These are phyloP conservation scores for Babesia caballi DNA, from an alignment of 169 alveolate genomes.

Conservation along the genomic window DNA sequence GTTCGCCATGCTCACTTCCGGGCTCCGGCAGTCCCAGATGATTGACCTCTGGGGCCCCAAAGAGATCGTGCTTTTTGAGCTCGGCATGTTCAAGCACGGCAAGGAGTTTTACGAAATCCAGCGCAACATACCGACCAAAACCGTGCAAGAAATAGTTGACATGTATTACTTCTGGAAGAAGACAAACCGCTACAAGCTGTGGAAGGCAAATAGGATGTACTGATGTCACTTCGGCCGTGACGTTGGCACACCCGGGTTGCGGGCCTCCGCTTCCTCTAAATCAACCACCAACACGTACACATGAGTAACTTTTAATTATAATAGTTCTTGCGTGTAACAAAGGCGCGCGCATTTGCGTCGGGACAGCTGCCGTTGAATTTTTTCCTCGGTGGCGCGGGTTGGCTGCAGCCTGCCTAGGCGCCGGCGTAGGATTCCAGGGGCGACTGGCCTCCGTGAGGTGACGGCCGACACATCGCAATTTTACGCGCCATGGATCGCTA, in stretches of 20 bases:
- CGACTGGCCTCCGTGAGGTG: too few relatives aligned
- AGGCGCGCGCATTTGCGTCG: too few relatives aligned
- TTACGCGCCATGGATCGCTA: constrained; percentile 11
- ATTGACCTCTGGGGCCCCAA: constrained; percentile 85
- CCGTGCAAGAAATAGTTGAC: constrained; percentile 79
- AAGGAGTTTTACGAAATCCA: constrained; percentile 80
- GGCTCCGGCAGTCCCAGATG: constrained; percentile 59
- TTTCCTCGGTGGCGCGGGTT: too few relatives aligned
- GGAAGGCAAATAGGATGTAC: constrained; percentile 75
- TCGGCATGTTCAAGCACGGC: constrained; percentile 79
- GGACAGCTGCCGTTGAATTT: too few relatives aligned
- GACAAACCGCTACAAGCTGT: constrained; percentile 75
- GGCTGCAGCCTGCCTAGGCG: too few relatives aligned
- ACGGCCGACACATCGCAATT: not conserved
- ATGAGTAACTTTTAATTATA: too few relatives aligned
- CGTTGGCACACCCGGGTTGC: too few relatives aligned
- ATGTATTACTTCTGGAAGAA: constrained; percentile 83
- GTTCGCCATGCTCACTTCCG: constrained; percentile 48
- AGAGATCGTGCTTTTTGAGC: constrained; percentile 79
- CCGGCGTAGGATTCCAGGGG: too few relatives aligned
- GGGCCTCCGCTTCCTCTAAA: too few relatives aligned
- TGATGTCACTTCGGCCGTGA: too few relatives aligned
- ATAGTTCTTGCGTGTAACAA: too few relatives aligned
- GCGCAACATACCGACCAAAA: constrained; percentile 72
- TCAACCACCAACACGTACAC: too few relatives aligned